Conservation (phyloP, 768 basidiomycete genomes). For the Baorangia bicolor region DNA sequence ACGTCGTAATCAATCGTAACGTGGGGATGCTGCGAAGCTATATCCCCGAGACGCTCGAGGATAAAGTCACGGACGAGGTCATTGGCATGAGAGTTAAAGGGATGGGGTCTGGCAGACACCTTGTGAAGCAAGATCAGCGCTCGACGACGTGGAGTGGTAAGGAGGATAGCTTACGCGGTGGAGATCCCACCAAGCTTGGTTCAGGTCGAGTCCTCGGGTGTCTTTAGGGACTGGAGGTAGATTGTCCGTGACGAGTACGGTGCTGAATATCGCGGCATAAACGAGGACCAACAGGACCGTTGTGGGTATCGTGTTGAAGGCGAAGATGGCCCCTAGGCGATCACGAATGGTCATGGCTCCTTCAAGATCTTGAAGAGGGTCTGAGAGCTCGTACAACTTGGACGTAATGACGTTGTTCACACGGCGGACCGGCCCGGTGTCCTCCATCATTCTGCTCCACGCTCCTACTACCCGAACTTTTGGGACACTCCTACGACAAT, state of each 20-base stretch:
- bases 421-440: no score
- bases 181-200: slow-evolving; percentile 58
- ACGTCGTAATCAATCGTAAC: slow-evolving; percentile 54
- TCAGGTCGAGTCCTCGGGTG: slow-evolving; percentile 46
- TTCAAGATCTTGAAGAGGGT: no score
- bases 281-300: slow-evolving; percentile 46
- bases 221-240: slow-evolving; percentile 45
- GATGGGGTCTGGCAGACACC: slow-evolving; percentile 72
- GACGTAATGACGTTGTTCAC: no score
- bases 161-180: slow-evolving; percentile 41
- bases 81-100: slow-evolving; percentile 78
- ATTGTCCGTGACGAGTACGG: slow-evolving; percentile 49
- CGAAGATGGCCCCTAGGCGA: slow-evolving; percentile 26
- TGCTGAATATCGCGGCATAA: slow-evolving; percentile 47
- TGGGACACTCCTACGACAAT: no score
- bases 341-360: slow-evolving; percentile 26
- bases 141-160: neutral
- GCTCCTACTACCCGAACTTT: no score
- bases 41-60: slow-evolving; percentile 48
- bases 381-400: no score
- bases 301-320: slow-evolving; percentile 43
- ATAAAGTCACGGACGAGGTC: slow-evolving; percentile 63
- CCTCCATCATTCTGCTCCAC: no score
- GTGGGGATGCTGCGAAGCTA: slow-evolving; percentile 44
- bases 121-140: slow-evolving; percentile 15